Conservation (phyloP, 441 rosid genomes). For the Jatropha multifida region DNA sequence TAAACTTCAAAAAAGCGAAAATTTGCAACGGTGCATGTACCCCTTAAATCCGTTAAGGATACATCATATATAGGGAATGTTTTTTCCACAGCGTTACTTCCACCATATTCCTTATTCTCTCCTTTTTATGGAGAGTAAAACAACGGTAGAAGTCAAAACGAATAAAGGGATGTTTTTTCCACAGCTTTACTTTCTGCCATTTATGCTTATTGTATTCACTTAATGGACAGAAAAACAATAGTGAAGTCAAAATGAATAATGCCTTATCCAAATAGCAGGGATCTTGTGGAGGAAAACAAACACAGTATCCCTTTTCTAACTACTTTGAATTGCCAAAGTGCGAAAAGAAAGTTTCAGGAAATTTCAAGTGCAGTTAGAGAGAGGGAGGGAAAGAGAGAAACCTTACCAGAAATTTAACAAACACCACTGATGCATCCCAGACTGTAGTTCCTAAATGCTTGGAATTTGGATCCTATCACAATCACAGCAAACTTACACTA, state of each 20-base stretch:
- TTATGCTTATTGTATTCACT: neutral
- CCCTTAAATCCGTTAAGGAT: neutral
- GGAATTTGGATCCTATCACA: slow-evolving; percentile 91
- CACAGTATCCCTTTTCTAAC: slow-evolving; percentile 1
- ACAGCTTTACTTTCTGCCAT: neutral
- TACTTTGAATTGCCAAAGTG: slow-evolving; percentile 3
- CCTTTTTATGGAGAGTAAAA: neutral
- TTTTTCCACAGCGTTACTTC: neutral
- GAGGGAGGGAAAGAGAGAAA: neutral
- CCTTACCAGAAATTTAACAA: slow-evolving; percentile 80
- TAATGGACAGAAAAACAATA: neutral
- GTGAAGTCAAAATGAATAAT: neutral
- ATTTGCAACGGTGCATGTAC: neutral
- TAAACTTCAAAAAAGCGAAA: neutral
- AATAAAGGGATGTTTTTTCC: neutral
- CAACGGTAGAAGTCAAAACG: neutral
- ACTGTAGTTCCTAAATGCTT: slow-evolving; percentile 97
- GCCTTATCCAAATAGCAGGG: slow-evolving; percentile 8
- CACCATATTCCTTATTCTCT: neutral
- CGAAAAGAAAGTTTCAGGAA: neutral
- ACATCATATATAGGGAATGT: neutral
- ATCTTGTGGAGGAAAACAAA: slow-evolving; percentile 1
- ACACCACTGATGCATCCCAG: slow-evolving; percentile 98
- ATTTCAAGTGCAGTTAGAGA: slow-evolving; percentile 1
- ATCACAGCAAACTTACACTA: slow-evolving; percentile 17